phyloP scores from a whole-genome alignment of 2,329 filamentous ascomycete species.

The Apiospora arundinis region DNA sequence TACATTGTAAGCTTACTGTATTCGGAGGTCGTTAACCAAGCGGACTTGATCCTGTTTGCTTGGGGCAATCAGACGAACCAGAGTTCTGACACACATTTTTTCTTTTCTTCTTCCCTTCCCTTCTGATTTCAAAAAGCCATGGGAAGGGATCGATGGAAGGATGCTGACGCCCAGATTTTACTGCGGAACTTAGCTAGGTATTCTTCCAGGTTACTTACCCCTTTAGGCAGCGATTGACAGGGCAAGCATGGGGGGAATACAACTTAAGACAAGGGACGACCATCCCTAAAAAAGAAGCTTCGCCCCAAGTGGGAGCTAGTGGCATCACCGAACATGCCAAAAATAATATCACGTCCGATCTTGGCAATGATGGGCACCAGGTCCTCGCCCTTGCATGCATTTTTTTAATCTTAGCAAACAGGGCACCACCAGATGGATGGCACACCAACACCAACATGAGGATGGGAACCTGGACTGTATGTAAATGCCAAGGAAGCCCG shows the following conservation, averaged over 20 bases:
- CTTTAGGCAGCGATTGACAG: slow-evolving; percentile 6
- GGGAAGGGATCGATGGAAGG: not conserved
- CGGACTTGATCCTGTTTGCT: not conserved
- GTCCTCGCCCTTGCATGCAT: not conserved
- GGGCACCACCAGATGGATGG: no score
- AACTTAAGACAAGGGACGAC: not conserved
- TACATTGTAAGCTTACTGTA: not conserved
- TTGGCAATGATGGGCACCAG: not conserved
- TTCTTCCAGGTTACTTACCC: not conserved
- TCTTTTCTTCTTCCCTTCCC: not conserved
- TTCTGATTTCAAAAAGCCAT: not conserved
- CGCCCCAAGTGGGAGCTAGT: not conserved
- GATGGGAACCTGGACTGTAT: no score
- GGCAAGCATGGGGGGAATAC: not conserved
- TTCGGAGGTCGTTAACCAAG: not conserved
- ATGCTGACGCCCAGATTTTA: not conserved
- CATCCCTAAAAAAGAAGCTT: slow-evolving; percentile 4
- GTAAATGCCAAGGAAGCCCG: not conserved
- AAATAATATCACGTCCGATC: not conserved
- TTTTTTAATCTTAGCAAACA: not conserved
- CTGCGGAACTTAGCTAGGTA: not conserved
- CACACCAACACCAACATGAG: no score
- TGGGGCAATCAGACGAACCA: not conserved
- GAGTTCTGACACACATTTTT: slow-evolving; percentile 5
- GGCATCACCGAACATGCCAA: not conserved